Evolutionary conservation across 1,284 basidiomycete species (phyloP), one percentile per base, ranked within the genome.

Genomic region (Coniferiporia weirii): DNA sequence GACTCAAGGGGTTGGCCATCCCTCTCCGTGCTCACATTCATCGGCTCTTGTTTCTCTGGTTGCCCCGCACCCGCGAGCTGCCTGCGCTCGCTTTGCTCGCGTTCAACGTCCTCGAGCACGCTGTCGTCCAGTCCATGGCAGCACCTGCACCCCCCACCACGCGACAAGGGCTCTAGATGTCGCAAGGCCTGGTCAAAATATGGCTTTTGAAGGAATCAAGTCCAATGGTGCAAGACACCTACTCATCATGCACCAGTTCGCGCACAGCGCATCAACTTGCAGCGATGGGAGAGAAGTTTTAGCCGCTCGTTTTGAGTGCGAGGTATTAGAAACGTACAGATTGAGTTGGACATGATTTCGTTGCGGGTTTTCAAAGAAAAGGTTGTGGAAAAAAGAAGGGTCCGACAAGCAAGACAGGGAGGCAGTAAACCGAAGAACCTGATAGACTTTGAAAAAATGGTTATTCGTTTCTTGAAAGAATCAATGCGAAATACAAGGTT

Each of bases 21-120:
- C 12, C 38, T 52, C 32, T 38, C 22, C n/a, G 17, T 50, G 9
- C 13, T 44, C 9, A 19, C 38, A 17, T 15, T 48, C 57, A 54
- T 57, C 5, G 48, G 48, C 35, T 20, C 46, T 6, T 38, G 57
- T 34, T 53, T 52, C 32, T 8, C 10, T 3, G 54, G 49, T 38
- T 56, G 49, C 34, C 13, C 38, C 13, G 38, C 38, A 40, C 3
- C 15, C 38, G 9, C 12, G 12, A 40, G 15, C 22, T 46, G 36
- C 40, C 49, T 48, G 13, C 35, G 34, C 35, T 49, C 46, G 6
- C 45, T 45, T 55, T 60, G 59, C 49, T 61, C 60, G 43, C 54
- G 49, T 43, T 61, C 60, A 7, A 61, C 60, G 13, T 61, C 60
- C 32, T 61, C 54, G 4, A 61, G 51, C 15, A 61, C 55, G 4